Evolutionary conservation across 495 filamentous ascomycete species (phyloP).

Genomic region (Astrothelium subdiscretum): DNA sequence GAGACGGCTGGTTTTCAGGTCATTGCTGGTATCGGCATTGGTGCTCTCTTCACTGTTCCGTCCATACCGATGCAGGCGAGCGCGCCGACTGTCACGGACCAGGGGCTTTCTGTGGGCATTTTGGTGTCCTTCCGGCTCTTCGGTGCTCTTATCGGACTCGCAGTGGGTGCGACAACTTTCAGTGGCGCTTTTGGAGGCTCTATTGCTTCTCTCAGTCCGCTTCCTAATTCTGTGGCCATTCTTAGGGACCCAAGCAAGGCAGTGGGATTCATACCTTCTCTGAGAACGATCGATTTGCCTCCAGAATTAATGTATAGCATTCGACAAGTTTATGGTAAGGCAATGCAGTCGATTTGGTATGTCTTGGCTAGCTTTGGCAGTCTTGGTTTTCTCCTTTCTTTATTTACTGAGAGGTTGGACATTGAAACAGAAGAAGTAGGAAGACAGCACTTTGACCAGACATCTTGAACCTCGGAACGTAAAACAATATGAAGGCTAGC

Average conservation of each 20-base stretch:
- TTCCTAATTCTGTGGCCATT: background rate
- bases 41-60: background rate
- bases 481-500: no score
- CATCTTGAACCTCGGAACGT: no score
- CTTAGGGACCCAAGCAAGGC: slow-evolving; percentile 2
- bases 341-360: slow-evolving; percentile 1
- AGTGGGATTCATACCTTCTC: slow-evolving; percentile 7
- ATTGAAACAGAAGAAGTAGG: slow-evolving; percentile 9
- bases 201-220: background rate
- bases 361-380: slow-evolving; percentile 3
- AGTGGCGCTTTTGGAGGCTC: slow-evolving; percentile 19
- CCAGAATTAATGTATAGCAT: background rate
- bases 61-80: slow-evolving; percentile 25
- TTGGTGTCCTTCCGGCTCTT: slow-evolving; percentile 31
- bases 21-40: background rate
- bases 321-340: slow-evolving; percentile 3
- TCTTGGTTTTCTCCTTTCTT: slow-evolving; percentile 2
- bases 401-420: slow-evolving; percentile 5
- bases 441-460: slow-evolving; percentile 6
- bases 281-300: background rate
- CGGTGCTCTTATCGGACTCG: slow-evolving; percentile 30
- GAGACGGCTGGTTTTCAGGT: background rate
- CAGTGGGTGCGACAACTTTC: slow-evolving; percentile 25
- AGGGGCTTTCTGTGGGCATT: slow-evolving; percentile 28
- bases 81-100: slow-evolving; percentile 27